phyloP scores from a whole-genome alignment of 495 filamentous ascomycete genomes.

The Talaromyces stipitatus region DNA sequence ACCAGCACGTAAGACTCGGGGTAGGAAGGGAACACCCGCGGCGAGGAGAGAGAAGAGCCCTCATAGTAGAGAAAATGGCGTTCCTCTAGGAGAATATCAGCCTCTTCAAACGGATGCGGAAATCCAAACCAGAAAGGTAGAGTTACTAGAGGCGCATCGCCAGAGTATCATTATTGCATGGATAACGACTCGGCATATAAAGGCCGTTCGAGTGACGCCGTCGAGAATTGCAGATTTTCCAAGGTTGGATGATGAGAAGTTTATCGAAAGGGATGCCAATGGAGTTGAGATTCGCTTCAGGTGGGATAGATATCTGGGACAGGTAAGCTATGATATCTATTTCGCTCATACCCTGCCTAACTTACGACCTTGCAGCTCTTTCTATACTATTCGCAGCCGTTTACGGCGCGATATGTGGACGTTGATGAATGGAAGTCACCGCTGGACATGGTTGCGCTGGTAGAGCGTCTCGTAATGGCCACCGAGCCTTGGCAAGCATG shows the following conservation, averaged over 20 bases:
- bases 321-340: constrained; percentile 18
- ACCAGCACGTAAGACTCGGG: neutral
- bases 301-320: constrained; percentile 30
- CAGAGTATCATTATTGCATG: constrained; percentile 30
- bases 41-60: constrained; percentile 2
- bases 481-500: constrained; percentile 36
- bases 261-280: constrained; percentile 14
- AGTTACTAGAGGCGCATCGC: constrained; percentile 23
- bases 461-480: constrained; percentile 37
- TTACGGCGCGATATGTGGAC: constrained; percentile 36
- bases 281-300: constrained; percentile 14
- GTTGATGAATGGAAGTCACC: constrained; percentile 27
- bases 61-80: neutral
- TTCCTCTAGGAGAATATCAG: neutral
- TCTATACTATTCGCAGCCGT: constrained; percentile 29
- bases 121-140: constrained; percentile 11
- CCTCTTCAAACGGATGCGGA: neutral
- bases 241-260: constrained; percentile 12
- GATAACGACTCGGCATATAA: constrained; percentile 33
- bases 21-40: neutral
- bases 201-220: constrained; percentile 25
- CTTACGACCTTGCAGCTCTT: constrained; percentile 21
- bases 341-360: neutral
- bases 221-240: constrained; percentile 18
- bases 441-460: constrained; percentile 21